These are phyloP conservation scores for Zygosaccharomyces kombuchaensis DNA, from an alignment of 805 yeast species.

Conservation along the genomic window DNA sequence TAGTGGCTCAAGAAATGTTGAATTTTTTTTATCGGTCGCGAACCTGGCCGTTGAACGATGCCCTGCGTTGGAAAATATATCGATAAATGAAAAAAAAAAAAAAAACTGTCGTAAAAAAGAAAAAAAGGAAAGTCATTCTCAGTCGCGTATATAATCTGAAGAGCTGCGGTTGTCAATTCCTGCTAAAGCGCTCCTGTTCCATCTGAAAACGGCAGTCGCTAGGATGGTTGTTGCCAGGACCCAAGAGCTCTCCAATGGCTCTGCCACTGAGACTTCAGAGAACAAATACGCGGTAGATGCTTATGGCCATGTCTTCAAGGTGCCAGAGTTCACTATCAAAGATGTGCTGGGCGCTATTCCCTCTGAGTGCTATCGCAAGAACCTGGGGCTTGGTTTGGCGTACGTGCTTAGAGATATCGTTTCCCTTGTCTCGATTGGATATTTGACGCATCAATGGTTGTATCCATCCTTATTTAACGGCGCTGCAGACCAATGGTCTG, in stretches of 20 bases:
- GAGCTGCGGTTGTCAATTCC: neutral
- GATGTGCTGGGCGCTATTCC: conserved; percentile 72
- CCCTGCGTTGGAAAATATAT: neutral
- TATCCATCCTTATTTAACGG: conserved; percentile 16
- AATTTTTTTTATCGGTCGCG: conserved; percentile 3
- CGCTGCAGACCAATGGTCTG: conserved; percentile 1
- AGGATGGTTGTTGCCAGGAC: conserved; percentile 6
- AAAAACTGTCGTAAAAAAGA: neutral
- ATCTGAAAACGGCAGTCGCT: neutral
- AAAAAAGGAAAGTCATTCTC: neutral
- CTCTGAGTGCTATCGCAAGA: conserved; percentile 65
- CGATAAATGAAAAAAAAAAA: neutral
- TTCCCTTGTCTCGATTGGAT: conserved; percentile 46
- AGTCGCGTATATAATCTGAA: neutral
- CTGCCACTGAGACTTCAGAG: conserved; percentile 14
- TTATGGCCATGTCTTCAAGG: conserved; percentile 61
- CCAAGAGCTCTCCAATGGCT: conserved; percentile 5
- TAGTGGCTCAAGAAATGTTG: conserved; percentile 3
- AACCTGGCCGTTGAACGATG: neutral
- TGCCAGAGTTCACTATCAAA: conserved; percentile 73
- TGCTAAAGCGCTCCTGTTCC: neutral
- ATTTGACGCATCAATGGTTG: conserved; percentile 34
- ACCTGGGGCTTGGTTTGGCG: conserved; percentile 48
- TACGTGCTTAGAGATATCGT: conserved; percentile 67
- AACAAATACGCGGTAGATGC: conserved; percentile 48